Conservation (phyloP, 208 protist genomes). For the Angomonas ambiguus region DNA sequence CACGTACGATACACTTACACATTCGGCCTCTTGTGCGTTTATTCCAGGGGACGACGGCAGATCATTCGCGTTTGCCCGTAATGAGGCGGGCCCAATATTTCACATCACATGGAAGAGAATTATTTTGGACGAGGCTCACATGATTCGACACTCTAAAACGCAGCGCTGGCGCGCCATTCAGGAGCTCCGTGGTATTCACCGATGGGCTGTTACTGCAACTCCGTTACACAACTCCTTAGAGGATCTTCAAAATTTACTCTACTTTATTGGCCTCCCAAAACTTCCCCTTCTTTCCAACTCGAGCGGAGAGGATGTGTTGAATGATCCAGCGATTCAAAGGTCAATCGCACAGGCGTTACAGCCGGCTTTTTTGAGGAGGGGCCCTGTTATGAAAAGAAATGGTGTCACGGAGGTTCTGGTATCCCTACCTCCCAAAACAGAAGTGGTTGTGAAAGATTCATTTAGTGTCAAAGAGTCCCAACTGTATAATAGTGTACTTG, state of each 20-base stretch:
- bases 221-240: conserved; percentile 92
- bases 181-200: conserved; percentile 71
- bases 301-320: conserved; percentile 60
- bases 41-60: conserved; percentile 53
- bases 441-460: conserved; percentile 52
- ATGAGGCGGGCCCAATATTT: conserved; percentile 76
- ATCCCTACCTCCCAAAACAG: conserved; percentile 70
- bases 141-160: conserved; percentile 86
- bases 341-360: conserved; percentile 84
- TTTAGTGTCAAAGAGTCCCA: conserved; percentile 73
- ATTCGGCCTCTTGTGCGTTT: conserved; percentile 59
- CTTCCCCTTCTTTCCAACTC: conserved; percentile 76
- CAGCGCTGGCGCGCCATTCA: conserved; percentile 77
- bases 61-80: conserved; percentile 52
- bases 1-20: conserved; percentile 87
- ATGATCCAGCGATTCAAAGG: conserved; percentile 70
- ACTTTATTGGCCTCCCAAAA: conserved; percentile 73
- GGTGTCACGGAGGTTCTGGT: conserved; percentile 76
- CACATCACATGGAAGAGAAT: conserved; percentile 90
- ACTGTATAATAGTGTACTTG: conserved; percentile 86
- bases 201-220: conserved; percentile 93
- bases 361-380: conserved; percentile 78
- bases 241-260: conserved; percentile 89
- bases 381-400: conserved; percentile 86
- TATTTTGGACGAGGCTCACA: conserved; percentile 94